Base-by-base conservation (phyloP, 768 basidiomycete species). In the Pisolithus orientalis region DNA sequence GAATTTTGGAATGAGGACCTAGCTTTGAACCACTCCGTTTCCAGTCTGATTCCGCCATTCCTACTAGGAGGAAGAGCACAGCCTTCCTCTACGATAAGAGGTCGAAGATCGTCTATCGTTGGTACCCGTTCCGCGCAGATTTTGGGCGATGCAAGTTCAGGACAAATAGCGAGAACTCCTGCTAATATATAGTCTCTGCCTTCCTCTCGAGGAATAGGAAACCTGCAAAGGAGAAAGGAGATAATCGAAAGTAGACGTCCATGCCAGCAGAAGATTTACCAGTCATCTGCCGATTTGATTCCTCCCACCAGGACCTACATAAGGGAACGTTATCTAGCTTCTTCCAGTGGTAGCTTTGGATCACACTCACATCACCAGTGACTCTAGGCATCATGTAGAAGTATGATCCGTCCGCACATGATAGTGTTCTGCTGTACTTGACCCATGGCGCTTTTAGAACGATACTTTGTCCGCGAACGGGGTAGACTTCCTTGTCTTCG, bases 31-130 rank as follows among this genome's bases (percentile, higher is more conserved):
- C 68, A 75, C 34, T 77, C 78, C 0, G 65, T 64, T 39, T 79
- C 83, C 2, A 88, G 66, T 25, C 86, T 68, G 31, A 90, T 72
- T 0, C 87, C 87, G n/a, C 82, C 84, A 39, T 79, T 81, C 50
- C 89, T 70, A 1, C 67, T 78, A 1, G 88, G 89, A 3, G 87
- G 73, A 44, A 90, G 66, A 3, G 89, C 89, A 57, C 79, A 78
- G 3, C 80, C 79, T 53, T 78, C 75, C 34, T 76, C 76, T 5
- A 80, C 60, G 32, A 81, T 69, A 32, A 79, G 70, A 1, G 74
- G 65, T 39, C 73, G 64, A 2, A 83, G 57, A 55, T 83, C 81
- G 6, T 79, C 74, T 7, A 80, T 44, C 0, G 72, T 78, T 5
- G 80, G 78, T 39, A 68, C 62, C 17, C 80, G 74, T 13, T 56